Evolutionary conservation across 768 basidiomycete genomes (phyloP).

Genomic region (Agaricus bisporus): DNA sequence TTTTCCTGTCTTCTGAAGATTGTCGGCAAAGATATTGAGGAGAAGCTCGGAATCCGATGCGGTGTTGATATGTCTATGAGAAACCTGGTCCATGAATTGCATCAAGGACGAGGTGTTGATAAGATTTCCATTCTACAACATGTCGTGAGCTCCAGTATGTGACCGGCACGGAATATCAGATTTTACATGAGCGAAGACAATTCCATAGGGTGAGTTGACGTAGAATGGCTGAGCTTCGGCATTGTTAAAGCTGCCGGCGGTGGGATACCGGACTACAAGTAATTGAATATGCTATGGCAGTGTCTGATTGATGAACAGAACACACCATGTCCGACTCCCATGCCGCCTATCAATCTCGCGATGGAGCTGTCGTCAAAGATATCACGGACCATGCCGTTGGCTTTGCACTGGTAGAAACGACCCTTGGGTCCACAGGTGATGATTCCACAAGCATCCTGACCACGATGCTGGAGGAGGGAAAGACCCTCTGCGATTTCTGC

Average conservation of each 20-base stretch:
- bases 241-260: conserved; percentile 94
- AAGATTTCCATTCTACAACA: conserved; percentile 87
- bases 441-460: conserved; percentile 97
- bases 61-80: conserved; percentile 98
- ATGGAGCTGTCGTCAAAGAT: conserved; percentile 83
- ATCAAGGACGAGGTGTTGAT: conserved; percentile 88
- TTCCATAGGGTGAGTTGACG: conserved; percentile 99
- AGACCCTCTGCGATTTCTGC: conserved; percentile 91
- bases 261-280: conserved; percentile 85
- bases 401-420: conserved; percentile 96
- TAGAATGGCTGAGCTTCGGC: conserved; percentile 99
- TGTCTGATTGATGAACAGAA: conserved; percentile 2
- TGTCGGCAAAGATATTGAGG: conserved; percentile 96
- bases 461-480: conserved; percentile 93
- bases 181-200: conserved; percentile 93
- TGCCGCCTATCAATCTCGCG: conserved; percentile 76
- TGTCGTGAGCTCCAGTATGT: background rate
- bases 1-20: conserved; percentile 96
- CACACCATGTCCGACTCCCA: conserved; percentile 97
- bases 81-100: conserved; percentile 91
- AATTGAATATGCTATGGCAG: conserved; percentile 6
- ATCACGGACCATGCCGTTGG: conserved; percentile 98
- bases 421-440: conserved; percentile 95
- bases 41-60: conserved; percentile 96
- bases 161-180: background rate